Conservation (phyloP, 305 asterid species). For the Rubia tinctorum region DNA sequence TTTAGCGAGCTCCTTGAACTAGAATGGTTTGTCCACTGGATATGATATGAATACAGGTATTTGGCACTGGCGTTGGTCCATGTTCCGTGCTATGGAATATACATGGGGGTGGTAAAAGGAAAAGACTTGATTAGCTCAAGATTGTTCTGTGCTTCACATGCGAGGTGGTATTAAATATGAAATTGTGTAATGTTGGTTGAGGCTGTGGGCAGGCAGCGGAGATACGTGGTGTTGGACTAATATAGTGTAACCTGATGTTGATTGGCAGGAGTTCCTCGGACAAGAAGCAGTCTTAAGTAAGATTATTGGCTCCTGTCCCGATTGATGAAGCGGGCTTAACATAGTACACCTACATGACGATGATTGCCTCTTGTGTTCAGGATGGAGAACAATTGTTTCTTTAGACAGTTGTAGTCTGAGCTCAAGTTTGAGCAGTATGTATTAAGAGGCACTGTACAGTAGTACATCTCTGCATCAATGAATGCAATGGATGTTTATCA, state of each 20-base stretch:
- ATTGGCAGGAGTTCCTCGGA: constrained; percentile 15
- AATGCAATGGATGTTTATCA: not conserved
- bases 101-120: constrained; percentile 49
- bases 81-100: constrained; percentile 70
- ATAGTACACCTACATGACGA: not conserved
- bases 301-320: not conserved
- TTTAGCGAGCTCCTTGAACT: not conserved
- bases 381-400: not conserved
- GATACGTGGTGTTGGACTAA: not conserved
- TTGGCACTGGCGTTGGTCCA: constrained; percentile 62
- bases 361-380: not conserved
- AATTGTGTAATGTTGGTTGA: not conserved
- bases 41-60: constrained; percentile 42
- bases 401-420: not conserved
- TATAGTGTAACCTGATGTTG: not conserved
- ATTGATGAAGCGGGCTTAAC: not conserved
- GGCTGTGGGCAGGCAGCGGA: not conserved
- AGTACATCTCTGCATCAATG: not conserved
- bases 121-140: constrained; percentile 45
- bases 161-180: constrained; percentile 41
- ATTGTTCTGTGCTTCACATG: constrained; percentile 40
- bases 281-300: constrained; percentile 1
- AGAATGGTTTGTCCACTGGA: not conserved
- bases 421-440: too few relatives aligned
- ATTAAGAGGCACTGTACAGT: not conserved